These are phyloP conservation scores for Erythrophleum fordii DNA, from an alignment of 306 rosid species.

Conservation along the genomic window DNA sequence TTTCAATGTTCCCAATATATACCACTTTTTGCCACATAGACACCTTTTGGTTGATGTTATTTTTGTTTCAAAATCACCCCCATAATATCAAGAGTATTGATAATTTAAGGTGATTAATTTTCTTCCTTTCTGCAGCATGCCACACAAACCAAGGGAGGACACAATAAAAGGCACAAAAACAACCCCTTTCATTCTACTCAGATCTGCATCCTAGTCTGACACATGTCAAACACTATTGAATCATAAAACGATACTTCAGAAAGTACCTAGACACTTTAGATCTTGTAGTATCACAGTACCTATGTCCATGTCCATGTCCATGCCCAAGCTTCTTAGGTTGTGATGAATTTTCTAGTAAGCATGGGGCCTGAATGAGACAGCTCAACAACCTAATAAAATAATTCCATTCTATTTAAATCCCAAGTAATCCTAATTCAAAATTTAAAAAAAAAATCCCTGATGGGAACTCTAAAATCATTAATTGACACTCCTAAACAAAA, in stretches of 20 bases:
- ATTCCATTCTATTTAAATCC: constrained; percentile 13
- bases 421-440: constrained; percentile 26
- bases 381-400: constrained; percentile 12
- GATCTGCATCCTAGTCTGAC: not conserved
- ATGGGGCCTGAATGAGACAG: not conserved
- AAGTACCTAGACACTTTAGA: not conserved
- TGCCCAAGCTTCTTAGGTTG: not conserved
- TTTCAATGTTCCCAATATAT: too few species aligned
- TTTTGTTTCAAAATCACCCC: not conserved
- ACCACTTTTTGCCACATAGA: not conserved
- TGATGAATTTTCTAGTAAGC: not conserved
- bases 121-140: not conserved
- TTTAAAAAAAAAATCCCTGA: constrained; percentile 7
- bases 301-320: not conserved
- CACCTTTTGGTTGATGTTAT: not conserved
- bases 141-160: not conserved
- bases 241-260: not conserved
- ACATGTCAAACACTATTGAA: not conserved
- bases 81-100: not conserved
- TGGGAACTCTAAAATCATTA: not conserved
- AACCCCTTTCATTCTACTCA: too few species aligned
- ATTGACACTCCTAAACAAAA: not conserved
- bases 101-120: too few species aligned
- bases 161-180: too few species aligned
- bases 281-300: not conserved